A percentile compares a stretch with the other conserved stretches of the same genome.
phyloP scores from a whole-genome alignment of 495 filamentous ascomycete genomes.

The Aspergillus nidulans region DNA sequence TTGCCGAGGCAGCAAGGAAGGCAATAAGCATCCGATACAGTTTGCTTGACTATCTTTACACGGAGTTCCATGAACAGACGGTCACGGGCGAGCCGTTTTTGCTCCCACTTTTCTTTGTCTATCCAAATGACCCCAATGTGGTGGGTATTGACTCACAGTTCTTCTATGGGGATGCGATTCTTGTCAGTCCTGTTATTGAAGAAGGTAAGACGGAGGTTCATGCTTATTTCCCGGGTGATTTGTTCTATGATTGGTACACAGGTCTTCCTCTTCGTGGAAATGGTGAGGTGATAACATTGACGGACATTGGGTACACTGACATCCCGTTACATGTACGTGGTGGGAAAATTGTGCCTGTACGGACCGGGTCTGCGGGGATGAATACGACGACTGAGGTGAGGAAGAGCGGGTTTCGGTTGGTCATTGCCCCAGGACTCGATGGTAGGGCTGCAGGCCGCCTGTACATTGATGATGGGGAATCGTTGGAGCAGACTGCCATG shows the following conservation, averaged over 20 bases:
- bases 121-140: slow-evolving; percentile 60
- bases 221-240: slow-evolving; percentile 70
- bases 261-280: slow-evolving; percentile 49
- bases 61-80: slow-evolving; percentile 59
- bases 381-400: slow-evolving; percentile 68
- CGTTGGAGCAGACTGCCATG: slow-evolving; percentile 43
- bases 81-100: slow-evolving; percentile 61
- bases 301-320: slow-evolving; percentile 51
- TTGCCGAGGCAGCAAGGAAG: slow-evolving; percentile 61
- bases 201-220: slow-evolving; percentile 58
- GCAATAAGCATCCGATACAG: slow-evolving; percentile 71
- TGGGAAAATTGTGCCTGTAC: slow-evolving; percentile 62
- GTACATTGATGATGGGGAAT: slow-evolving; percentile 60
- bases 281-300: slow-evolving; percentile 48
- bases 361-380: slow-evolving; percentile 44
- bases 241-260: slow-evolving; percentile 77
- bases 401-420: slow-evolving; percentile 59
- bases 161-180: slow-evolving; percentile 65
- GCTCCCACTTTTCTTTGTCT: slow-evolving; percentile 67
- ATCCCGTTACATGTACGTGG: slow-evolving; percentile 72
- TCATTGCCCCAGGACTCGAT: slow-evolving; percentile 59
- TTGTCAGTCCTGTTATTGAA: slow-evolving; percentile 67
- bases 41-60: slow-evolving; percentile 80
- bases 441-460: slow-evolving; percentile 46
- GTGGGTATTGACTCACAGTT: slow-evolving; percentile 61